These are phyloP conservation scores for Teunomyces pallodes DNA, from an alignment of 805 yeast genomes.

Conservation along the genomic window DNA sequence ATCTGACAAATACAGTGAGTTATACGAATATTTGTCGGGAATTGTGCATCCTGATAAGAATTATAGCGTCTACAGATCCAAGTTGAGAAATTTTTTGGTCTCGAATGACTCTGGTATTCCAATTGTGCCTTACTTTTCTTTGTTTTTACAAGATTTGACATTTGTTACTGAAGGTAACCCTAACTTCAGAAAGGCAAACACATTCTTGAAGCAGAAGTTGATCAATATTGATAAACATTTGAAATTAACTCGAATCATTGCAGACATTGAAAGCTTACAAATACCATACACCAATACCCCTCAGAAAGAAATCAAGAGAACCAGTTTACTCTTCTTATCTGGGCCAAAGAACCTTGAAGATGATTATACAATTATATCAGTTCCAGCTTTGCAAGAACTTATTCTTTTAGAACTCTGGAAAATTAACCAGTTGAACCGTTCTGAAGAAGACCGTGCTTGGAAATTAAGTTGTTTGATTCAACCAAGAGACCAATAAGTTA, in stretches of 20 bases:
- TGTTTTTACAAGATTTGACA: conserved; percentile 75
- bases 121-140: conserved; percentile 71
- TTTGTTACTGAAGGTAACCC: conserved; percentile 82
- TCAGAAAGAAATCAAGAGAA: conserved; percentile 17
- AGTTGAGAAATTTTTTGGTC: conserved; percentile 53
- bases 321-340: conserved; percentile 21
- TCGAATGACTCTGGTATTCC: conserved; percentile 54
- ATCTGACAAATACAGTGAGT: conserved; percentile 56
- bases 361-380: conserved; percentile 39
- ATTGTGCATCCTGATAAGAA: conserved; percentile 76
- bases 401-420: conserved; percentile 70
- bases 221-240: conserved; percentile 73
- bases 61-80: conserved; percentile 64
- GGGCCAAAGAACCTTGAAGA: conserved; percentile 14
- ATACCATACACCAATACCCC: conserved; percentile 47
- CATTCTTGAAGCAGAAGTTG: conserved; percentile 53
- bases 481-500: conserved; percentile 38
- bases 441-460: conserved; percentile 71
- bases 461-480: conserved; percentile 62
- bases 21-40: conserved; percentile 61
- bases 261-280: conserved; percentile 68
- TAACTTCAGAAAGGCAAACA: conserved; percentile 59
- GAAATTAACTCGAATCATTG: conserved; percentile 62
- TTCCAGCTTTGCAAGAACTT: conserved; percentile 52
- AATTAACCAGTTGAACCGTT: conserved; percentile 55